Conservation (phyloP, 179 eudicot species). For the Beta corolliflora region DNA sequence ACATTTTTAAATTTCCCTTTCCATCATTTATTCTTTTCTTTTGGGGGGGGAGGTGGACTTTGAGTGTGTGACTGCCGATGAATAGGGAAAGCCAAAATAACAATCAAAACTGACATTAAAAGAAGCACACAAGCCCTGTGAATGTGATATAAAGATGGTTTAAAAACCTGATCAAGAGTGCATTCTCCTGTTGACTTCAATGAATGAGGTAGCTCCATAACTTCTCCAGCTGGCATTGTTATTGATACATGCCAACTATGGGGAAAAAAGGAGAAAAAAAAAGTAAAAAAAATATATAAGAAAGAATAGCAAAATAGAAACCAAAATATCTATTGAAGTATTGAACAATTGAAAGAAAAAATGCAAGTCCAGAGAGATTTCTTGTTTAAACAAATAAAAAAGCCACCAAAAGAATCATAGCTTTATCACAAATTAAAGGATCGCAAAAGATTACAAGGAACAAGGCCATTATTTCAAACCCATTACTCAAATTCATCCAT, state of each 20-base stretch:
- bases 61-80: too few species aligned
- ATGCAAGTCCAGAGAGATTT: background rate
- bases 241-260: constrained; percentile 77
- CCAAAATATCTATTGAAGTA: background rate
- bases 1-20: background rate
- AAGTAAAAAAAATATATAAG: background rate
- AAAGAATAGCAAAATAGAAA: constrained; percentile 1
- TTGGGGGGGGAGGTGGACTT: too few species aligned
- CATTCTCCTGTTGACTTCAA: constrained; percentile 64
- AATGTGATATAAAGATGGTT: constrained; percentile 6
- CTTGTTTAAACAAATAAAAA: too few species aligned
- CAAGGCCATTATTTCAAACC: background rate
- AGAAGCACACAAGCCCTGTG: background rate
- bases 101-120: background rate
- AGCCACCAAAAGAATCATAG: background rate
- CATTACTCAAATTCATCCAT: background rate
- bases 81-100: background rate
- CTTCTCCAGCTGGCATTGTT: constrained; percentile 77
- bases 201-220: constrained; percentile 65
- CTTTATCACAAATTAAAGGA: background rate
- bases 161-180: constrained; percentile 68
- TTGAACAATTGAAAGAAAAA: background rate
- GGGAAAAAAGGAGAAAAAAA: constrained; percentile 21
- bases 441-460: background rate
- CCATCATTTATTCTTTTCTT: background rate